phyloP scores from a whole-genome alignment of 805 yeast genomes.

The Suhomyces sp. region DNA sequence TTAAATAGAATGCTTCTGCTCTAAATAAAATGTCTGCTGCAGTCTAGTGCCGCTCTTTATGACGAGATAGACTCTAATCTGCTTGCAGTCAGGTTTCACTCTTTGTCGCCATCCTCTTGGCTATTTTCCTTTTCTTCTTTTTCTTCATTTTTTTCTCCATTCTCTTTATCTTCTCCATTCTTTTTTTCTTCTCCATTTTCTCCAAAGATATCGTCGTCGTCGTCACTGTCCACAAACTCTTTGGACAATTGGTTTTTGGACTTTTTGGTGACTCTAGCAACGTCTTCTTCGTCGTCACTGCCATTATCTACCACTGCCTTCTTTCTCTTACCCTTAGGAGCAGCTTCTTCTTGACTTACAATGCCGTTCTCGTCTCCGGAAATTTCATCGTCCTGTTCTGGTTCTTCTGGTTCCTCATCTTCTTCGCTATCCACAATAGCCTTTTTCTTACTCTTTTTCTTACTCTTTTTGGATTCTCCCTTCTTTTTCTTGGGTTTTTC shows the following conservation, averaged over 20 bases:
- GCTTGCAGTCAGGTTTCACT: conserved; percentile 13
- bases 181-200: conserved; percentile 20
- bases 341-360: conserved; percentile 6
- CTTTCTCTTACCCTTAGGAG: conserved; percentile 22
- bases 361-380: conserved; percentile 11
- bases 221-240: conserved; percentile 48
- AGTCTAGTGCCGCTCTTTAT: too few relatives aligned
- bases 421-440: conserved; percentile 34
- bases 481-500: conserved; percentile 20
- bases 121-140: conserved; percentile 13
- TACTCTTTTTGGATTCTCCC: conserved; percentile 8
- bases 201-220: conserved; percentile 29
- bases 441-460: conserved; percentile 23
- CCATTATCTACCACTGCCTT: conserved; percentile 28
- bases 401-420: conserved; percentile 16
- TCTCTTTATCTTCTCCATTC: conserved; percentile 16
- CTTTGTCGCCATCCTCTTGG: conserved; percentile 34
- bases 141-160: conserved; percentile 14
- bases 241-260: conserved; percentile 27
- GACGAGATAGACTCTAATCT: too few relatives aligned
- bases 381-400: neutral
- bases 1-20: too few relatives aligned
- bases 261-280: conserved; percentile 32
- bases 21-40: too few relatives aligned
- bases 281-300: conserved; percentile 30